Percentiles rank a stretch among this genome's conserved stretches.
phyloP scores from a whole-genome alignment of 768 basidiomycete species.

The Tulasnella sp. region DNA sequence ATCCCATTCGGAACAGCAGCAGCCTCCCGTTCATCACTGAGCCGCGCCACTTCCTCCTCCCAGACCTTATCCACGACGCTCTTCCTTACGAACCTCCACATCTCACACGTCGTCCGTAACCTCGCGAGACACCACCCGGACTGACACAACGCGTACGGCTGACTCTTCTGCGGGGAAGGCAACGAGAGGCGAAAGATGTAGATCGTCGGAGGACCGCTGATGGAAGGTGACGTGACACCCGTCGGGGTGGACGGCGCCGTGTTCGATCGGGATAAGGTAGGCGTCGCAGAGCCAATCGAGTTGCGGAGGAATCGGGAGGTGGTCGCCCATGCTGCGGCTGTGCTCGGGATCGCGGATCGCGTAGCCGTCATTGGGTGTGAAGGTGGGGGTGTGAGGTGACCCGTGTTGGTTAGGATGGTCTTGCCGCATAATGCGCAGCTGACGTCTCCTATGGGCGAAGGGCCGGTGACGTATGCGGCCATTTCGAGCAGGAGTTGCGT shows the following conservation, averaged over 20 bases:
- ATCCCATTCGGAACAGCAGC: background rate
- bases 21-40: background rate
- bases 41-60: conserved; percentile 43
- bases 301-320: conserved; percentile 12
- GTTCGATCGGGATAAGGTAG: conserved; percentile 21
- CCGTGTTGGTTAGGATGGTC: conserved; percentile 26
- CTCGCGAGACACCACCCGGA: conserved; percentile 80
- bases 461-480: background rate
- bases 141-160: conserved; percentile 62
- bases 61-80: conserved; percentile 77
- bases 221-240: conserved; percentile 16
- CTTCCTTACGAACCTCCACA: conserved; percentile 81
- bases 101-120: conserved; percentile 72
- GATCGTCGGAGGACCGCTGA: conserved; percentile 9
- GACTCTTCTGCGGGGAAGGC: conserved; percentile 13
- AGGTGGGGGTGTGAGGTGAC: conserved; percentile 21
- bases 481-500: conserved; percentile 44
- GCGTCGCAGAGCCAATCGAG: conserved; percentile 1
- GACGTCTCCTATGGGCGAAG: conserved; percentile 32
- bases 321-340: conserved; percentile 14
- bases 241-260: conserved; percentile 12
- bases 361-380: conserved; percentile 29
- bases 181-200: conserved; percentile 29
- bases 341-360: conserved; percentile 18
- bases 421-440: conserved; percentile 73